Evolutionary conservation across 2,329 filamentous ascomycete genomes (phyloP), one percentile per base, ranked within the genome.

Genomic region (Nigrospora sphaerica): DNA sequence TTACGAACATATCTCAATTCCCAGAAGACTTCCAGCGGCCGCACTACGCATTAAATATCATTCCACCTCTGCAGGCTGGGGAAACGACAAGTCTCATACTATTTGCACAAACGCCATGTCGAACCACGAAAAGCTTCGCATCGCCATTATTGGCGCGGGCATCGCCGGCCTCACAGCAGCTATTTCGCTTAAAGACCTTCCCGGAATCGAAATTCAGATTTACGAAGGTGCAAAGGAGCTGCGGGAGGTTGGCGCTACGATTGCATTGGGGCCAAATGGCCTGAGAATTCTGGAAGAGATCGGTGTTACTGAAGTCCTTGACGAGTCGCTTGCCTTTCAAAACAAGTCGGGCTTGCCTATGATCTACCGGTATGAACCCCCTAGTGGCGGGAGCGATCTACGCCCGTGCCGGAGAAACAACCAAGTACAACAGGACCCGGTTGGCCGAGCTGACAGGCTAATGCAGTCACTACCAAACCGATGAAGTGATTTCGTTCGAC

Each of bases 241-340:
- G 34, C 66, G 62, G 46, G 71, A 75, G 46, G 67, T 74, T 28
- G 72, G 72, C 9, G 71, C 73, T 0, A 70, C 69, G 2, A 72
- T 75, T 16, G 73, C 70, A 1, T 61, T 77, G 5, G 74, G 75
- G 3, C 73, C 74, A 1, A 78, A 78, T 55, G 75, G 75, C 0
- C 66, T 78, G 59, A 68, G 70, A 34, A 73, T 74, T 0, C 57
- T 79, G 39, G 71, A 77, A 38, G 69, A 68, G 18, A 67, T 76
- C 0, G 74, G 75, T 5, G 70, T 75, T 13, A 46, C 68, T 34
- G 68, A 70, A 48, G 73, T 72, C 1, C 60, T 77, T 9, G 57
- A 60, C 2, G 65, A 69, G 11, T 60, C 62, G 19, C 52, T 72
- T 6, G 66, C 64, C 0, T 70, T 67, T 42, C 64, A 70, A 45